A percentile compares a stretch with the other conserved stretches of the same genome.
phyloP scores from a whole-genome alignment of 768 basidiomycete species.

The Hydnum rufescens region DNA sequence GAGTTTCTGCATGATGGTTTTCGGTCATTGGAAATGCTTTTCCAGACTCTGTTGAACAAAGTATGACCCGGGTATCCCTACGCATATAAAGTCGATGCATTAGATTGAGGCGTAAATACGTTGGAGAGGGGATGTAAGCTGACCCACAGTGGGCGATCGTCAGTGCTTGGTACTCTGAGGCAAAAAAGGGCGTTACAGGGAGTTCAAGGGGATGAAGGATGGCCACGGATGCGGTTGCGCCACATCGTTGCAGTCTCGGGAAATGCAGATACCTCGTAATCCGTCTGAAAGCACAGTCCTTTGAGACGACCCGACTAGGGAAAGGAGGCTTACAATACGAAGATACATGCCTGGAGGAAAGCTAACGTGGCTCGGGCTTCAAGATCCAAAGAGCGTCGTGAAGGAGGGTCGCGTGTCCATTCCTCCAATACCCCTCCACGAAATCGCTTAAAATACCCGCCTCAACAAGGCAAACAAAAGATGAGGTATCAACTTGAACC shows the following conservation, averaged over 20 bases:
- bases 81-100: background rate
- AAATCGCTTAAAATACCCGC: slow-evolving; percentile 80
- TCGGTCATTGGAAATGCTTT: slow-evolving; percentile 75
- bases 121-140: slow-evolving; percentile 13
- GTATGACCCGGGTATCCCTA: slow-evolving; percentile 76
- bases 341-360: slow-evolving; percentile 57
- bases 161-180: slow-evolving; percentile 49
- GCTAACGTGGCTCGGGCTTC: slow-evolving; percentile 73
- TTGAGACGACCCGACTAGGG: too few species aligned
- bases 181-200: slow-evolving; percentile 66
- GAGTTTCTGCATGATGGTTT: slow-evolving; percentile 86
- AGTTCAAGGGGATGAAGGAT: slow-evolving; percentile 79
- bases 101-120: background rate
- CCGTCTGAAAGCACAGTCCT: slow-evolving; percentile 36
- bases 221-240: slow-evolving; percentile 80
- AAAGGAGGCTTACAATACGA: too few species aligned
- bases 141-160: slow-evolving; percentile 91
- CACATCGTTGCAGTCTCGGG: slow-evolving; percentile 50
- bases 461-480: slow-evolving; percentile 2
- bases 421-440: slow-evolving; percentile 57
- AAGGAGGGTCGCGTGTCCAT: slow-evolving; percentile 23
- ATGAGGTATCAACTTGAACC: background rate
- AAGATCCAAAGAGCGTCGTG: slow-evolving; percentile 36
- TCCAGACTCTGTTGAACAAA: slow-evolving; percentile 58
- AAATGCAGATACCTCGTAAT: slow-evolving; percentile 50